Evolutionary conservation across 2,329 filamentous ascomycete genomes (phyloP), one percentile per base, ranked within the genome.

Genomic region (Exophiala calicioides): DNA sequence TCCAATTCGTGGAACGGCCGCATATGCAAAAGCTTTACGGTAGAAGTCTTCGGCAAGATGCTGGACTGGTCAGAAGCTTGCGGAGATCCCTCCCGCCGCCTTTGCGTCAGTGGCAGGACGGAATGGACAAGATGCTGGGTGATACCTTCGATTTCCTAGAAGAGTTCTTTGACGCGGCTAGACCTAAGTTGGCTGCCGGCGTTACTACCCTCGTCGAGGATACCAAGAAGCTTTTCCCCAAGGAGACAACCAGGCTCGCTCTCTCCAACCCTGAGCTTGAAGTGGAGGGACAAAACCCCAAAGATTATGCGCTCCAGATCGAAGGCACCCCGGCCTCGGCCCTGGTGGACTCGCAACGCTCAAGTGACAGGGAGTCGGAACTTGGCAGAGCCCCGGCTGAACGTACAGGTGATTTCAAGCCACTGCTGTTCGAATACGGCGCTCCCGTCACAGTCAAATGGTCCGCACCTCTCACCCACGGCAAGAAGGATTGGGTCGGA

Each of bases 1-100:
- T 98, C 44, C 88, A 95, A 49, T 87, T 91, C 57, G 87, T 98
- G 7, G 93, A 98, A 69, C 85, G 90, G 50, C 93, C 91, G 10
- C 93, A 98, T 67, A 97, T 98, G 90, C 88, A 95, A 66, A 97
- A 95, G 75, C 80, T 97, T 13, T 98, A 98, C 62, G 91, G 93
- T 31, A 78, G 84, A 59, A 85, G 83, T 58, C 74, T 98, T 34
- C 85, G 93, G 49, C 76, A 85, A 55, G 89, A 95, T 65, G 93
- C 93, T 8, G 93, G 93, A 38, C 77, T 98, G 29, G 91, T 90
- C 49, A 94, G 90, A 70, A 96, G 88, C 61, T 79, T 98, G 65
- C 88, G 89, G 66, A 83, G 86, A 54, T 89, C 90, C 8, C 73
- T 98, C 18, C 93, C 93, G 3, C 81, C 84, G 2, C 87, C 89